Evolutionary conservation across 352 stramenopile species (phyloP).

Genomic region (Phytophthora cajani): DNA sequence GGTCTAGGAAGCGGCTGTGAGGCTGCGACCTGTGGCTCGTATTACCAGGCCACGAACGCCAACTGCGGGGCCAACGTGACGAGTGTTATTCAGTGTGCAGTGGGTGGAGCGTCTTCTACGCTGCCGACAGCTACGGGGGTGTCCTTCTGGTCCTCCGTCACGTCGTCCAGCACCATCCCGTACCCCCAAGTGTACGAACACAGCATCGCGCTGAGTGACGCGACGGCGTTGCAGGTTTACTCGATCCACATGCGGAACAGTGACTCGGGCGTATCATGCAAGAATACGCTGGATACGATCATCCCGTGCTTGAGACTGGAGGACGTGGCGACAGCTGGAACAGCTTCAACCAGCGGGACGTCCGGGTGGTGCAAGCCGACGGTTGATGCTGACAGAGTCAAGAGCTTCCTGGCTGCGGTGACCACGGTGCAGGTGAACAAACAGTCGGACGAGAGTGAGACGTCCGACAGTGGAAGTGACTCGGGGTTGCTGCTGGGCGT

Average conservation of each 20-base stretch:
- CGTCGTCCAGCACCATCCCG: conserved; percentile 35
- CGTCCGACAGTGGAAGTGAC: conserved; percentile 1
- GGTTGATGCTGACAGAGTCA: conserved; percentile 33
- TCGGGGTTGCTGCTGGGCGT: conserved; percentile 21
- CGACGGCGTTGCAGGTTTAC: conserved; percentile 26
- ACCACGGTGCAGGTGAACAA: conserved; percentile 19
- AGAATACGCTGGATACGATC: conserved; percentile 44
- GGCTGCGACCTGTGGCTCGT: conserved; percentile 38
- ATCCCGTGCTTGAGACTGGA: conserved; percentile 49
- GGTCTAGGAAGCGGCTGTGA: conserved; percentile 24
- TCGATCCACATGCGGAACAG: conserved; percentile 54
- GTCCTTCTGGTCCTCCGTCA: conserved; percentile 53
- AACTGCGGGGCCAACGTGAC: conserved; percentile 34
- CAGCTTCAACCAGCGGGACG: conserved; percentile 1
- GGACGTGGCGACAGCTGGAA: conserved; percentile 4
- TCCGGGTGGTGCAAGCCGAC: conserved; percentile 45
- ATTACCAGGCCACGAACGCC: conserved; percentile 41
- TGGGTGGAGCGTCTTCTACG: conserved; percentile 20
- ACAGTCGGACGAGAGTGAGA: conserved; percentile 16
- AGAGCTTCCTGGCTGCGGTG: conserved; percentile 33
- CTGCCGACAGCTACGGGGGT: conserved; percentile 17
- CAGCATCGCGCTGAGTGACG: conserved; percentile 25
- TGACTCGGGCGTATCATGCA: conserved; percentile 27
- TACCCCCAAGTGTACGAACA: conserved; percentile 51
- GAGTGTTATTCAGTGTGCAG: conserved; percentile 38